These are phyloP conservation scores for Neonectria punicea DNA, from an alignment of 2,329 filamentous ascomycete species.

Conservation along the genomic window DNA sequence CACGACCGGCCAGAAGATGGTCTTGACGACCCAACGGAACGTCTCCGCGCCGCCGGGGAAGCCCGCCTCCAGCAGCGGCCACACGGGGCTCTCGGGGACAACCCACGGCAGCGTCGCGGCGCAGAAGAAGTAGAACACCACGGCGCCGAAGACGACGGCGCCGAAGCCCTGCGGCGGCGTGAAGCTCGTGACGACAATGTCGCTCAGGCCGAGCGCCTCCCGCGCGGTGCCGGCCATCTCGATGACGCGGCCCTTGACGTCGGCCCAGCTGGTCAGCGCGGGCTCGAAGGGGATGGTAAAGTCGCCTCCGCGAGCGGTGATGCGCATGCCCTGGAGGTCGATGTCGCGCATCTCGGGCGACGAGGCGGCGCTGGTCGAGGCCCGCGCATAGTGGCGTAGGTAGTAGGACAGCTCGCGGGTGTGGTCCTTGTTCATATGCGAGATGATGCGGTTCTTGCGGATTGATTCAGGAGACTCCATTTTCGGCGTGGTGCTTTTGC, in stretches of 20 bases:
- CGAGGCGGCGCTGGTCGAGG: constrained; percentile 66
- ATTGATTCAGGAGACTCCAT: constrained; percentile 45
- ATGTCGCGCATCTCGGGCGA: constrained; percentile 73
- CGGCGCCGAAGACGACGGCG: constrained; percentile 63
- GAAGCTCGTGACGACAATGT: constrained; percentile 56
- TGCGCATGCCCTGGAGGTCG: constrained; percentile 71
- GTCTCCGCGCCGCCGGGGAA: constrained; percentile 69
- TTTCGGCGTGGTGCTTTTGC: constrained; percentile 14
- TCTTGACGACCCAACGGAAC: constrained; percentile 68
- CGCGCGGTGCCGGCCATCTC: constrained; percentile 73
- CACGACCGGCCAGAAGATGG: constrained; percentile 68
- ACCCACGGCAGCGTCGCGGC: constrained; percentile 63
- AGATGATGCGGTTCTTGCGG: constrained; percentile 60
- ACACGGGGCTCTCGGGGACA: constrained; percentile 60
- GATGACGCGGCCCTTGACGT: constrained; percentile 76
- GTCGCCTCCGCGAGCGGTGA: constrained; percentile 58
- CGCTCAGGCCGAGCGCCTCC: constrained; percentile 67
- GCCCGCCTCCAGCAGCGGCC: constrained; percentile 59
- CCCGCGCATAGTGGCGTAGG: constrained; percentile 75
- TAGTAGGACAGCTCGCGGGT: constrained; percentile 78
- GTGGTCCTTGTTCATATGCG: constrained; percentile 91
- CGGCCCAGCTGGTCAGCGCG: constrained; percentile 72
- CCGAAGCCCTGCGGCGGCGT: constrained; percentile 56
- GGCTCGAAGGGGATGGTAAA: constrained; percentile 74
- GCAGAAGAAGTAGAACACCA: constrained; percentile 64